Conservation (phyloP, 371 early-diverging fungal genomes). For the Syncephalastrum sp. region DNA sequence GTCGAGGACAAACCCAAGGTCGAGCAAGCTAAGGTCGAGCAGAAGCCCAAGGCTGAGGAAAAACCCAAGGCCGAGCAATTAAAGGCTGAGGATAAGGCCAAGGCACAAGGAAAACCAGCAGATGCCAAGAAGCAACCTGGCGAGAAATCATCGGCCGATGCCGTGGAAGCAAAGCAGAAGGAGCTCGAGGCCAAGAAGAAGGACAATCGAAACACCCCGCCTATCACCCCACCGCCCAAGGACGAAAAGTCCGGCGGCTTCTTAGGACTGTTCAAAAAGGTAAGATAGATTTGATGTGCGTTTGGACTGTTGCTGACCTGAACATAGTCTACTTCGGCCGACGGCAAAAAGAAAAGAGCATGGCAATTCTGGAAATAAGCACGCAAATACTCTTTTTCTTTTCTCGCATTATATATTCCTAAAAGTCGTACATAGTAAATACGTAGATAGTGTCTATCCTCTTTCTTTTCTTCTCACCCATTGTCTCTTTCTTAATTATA, state of each 20-base stretch:
- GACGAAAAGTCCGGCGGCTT: constrained; percentile 1
- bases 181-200: not conserved
- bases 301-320: not conserved
- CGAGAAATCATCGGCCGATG: constrained; percentile 2
- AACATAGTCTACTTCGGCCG: not conserved
- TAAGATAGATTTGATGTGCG: too few relatives aligned
- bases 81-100: too few relatives aligned
- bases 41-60: not conserved
- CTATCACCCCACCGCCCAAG: constrained; percentile 6
- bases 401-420: too few relatives aligned
- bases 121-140: not conserved
- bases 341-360: not conserved
- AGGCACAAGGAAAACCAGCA: not conserved
- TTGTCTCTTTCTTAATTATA: too few relatives aligned
- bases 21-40: not conserved
- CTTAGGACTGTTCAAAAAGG: constrained; percentile 5
- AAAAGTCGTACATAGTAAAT: too few relatives aligned
- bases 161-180: not conserved
- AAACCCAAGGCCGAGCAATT: too few relatives aligned
- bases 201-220: not conserved
- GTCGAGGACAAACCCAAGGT: not conserved
- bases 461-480: too few relatives aligned
- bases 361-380: constrained; percentile 6
- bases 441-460: too few relatives aligned
- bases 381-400: too few relatives aligned